Evolutionary conservation across 2,329 filamentous ascomycete species (phyloP).

Genomic region (Hypocrella siamensis): DNA sequence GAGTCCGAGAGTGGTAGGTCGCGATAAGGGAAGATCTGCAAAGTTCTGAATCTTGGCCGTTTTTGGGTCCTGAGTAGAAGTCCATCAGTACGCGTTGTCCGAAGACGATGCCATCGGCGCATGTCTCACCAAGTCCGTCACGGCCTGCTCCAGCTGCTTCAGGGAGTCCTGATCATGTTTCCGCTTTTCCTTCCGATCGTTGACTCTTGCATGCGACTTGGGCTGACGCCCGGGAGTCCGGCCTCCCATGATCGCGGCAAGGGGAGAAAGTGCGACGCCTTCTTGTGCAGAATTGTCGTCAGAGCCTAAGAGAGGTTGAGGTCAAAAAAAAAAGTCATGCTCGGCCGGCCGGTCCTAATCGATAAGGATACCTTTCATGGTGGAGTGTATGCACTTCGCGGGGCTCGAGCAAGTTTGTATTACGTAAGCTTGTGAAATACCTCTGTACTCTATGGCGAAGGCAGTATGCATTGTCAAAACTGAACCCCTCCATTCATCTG

Average conservation of each 20-base stretch:
- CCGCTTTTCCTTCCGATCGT: conserved; percentile 19
- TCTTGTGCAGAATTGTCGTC: too few relatives aligned
- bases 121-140: conserved; percentile 16
- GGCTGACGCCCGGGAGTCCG: conserved; percentile 9
- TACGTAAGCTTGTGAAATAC: too few relatives aligned
- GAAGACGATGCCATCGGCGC: background rate
- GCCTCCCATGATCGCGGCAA: conserved; percentile 12
- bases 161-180: conserved; percentile 21
- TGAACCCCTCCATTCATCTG: too few relatives aligned
- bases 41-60: conserved; percentile 50
- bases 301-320: too few relatives aligned
- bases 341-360: too few relatives aligned
- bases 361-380: too few relatives aligned
- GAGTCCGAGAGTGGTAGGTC: conserved; percentile 63
- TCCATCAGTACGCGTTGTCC: background rate
- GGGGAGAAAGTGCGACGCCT: background rate
- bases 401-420: too few relatives aligned
- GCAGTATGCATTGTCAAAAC: too few relatives aligned
- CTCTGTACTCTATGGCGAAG: too few relatives aligned
- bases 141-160: conserved; percentile 15
- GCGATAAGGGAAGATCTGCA: conserved; percentile 70
- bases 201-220: conserved; percentile 13
- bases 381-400: too few relatives aligned
- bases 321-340: too few relatives aligned
- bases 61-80: conserved; percentile 38